A percentile compares a stretch with the other conserved stretches of the same genome.
These are phyloP conservation scores for Malbranchea cinnamomea DNA, from an alignment of 2,329 filamentous ascomycete species.

Conservation along the genomic window DNA sequence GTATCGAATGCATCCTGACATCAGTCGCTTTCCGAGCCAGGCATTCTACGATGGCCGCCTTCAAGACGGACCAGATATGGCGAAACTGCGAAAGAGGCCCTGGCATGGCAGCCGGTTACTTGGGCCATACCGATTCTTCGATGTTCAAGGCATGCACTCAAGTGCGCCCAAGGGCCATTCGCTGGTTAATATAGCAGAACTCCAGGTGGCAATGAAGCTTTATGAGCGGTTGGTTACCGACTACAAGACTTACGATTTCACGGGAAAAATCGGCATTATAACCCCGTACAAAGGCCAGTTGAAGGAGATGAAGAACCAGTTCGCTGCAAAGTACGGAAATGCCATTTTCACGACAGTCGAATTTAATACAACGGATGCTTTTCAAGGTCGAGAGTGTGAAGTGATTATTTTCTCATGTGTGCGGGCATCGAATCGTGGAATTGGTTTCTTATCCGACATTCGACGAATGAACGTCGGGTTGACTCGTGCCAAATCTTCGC, in stretches of 20 bases:
- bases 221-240: constrained; percentile 67
- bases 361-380: constrained; percentile 98
- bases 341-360: constrained; percentile 66
- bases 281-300: constrained; percentile 96
- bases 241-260: constrained; percentile 53
- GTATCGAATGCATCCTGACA: constrained; percentile 98
- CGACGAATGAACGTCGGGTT: constrained; percentile 98
- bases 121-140: constrained; percentile 91
- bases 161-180: constrained; percentile 74
- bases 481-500: constrained; percentile 86
- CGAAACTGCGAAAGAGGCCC: constrained; percentile 53
- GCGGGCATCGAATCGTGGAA: constrained; percentile 77
- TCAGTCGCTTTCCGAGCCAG: constrained; percentile 75
- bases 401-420: constrained; percentile 99
- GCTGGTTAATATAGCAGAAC: constrained; percentile 73
- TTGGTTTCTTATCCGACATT: constrained; percentile 97
- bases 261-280: constrained; percentile 85
- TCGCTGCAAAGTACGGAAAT: constrained; percentile 57
- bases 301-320: constrained; percentile 60
- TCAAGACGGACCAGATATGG: constrained; percentile 75
- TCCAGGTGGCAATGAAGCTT: constrained; percentile 72
- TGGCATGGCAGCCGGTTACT: constrained; percentile 78
- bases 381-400: constrained; percentile 91
- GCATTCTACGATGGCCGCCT: constrained; percentile 87
- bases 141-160: constrained; percentile 77